Evolutionary conservation across 352 stramenopile species (phyloP).

Genomic region (Paralagenidium karlingii): DNA sequence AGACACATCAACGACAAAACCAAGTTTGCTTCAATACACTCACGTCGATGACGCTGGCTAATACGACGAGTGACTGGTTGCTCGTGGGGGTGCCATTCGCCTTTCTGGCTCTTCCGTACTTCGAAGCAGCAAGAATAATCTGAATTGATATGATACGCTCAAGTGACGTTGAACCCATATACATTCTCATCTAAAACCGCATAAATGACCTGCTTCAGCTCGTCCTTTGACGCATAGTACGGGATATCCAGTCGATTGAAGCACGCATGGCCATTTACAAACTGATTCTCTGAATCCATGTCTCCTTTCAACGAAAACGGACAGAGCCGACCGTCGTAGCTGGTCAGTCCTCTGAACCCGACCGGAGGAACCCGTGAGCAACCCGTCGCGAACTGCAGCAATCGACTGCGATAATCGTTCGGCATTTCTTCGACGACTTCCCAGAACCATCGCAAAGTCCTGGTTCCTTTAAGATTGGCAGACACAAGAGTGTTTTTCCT

Average conservation of each 20-base stretch:
- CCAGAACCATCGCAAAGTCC: conserved; percentile 88
- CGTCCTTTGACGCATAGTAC: conserved; percentile 61
- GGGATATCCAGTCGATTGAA: conserved; percentile 73
- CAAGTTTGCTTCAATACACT: too few species aligned
- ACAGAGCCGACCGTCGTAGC: conserved; percentile 66
- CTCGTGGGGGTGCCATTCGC: too few species aligned
- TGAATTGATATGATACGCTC: too few species aligned
- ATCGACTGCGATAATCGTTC: conserved; percentile 51
- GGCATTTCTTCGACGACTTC: conserved; percentile 87
- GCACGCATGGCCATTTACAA: conserved; percentile 18
- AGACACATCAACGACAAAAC: too few species aligned
- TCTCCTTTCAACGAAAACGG: conserved; percentile 64
- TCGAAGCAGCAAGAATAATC: too few species aligned
- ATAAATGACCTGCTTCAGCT: conserved; percentile 17
- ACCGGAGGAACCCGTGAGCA: conserved; percentile 62
- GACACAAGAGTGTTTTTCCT: conserved; percentile 60
- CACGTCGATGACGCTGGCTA: too few species aligned
- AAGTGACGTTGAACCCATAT: conserved; percentile 10
- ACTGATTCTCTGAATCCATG: conserved; percentile 6
- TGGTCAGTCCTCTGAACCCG: conserved; percentile 59
- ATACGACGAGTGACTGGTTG: too few species aligned
- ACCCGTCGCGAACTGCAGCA: conserved; percentile 75
- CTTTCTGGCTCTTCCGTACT: too few species aligned
- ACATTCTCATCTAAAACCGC: conserved; percentile 12
- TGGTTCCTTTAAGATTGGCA: conserved; percentile 23